Percentiles rank a stretch among this genome's conserved stretches.
These are phyloP conservation scores for Sporothrix phasma DNA, from an alignment of 2,329 filamentous ascomycete species.

Conservation along the genomic window DNA sequence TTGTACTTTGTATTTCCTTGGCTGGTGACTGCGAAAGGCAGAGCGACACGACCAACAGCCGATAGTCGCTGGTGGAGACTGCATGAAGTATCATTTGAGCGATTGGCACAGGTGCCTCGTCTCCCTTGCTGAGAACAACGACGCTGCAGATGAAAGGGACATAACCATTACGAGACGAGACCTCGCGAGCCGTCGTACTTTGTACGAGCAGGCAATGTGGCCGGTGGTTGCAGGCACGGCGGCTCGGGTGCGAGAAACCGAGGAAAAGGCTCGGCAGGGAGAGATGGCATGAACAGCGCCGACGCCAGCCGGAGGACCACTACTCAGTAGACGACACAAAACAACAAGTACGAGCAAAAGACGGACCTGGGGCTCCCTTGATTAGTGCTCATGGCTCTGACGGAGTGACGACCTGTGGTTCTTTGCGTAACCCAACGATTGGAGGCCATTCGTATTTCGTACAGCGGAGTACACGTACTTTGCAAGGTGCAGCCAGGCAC, in stretches of 20 bases:
- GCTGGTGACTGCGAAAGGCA: neutral
- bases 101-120: neutral
- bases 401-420: no score
- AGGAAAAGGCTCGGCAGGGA: neutral
- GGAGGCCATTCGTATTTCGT: no score
- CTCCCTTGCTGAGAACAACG: constrained; percentile 1
- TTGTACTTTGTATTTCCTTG: neutral
- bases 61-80: neutral
- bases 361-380: no score
- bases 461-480: no score
- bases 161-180: no score
- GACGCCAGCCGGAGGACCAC: neutral
- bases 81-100: constrained; percentile 1
- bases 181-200: no score
- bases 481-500: neutral
- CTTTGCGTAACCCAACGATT: no score
- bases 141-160: neutral
- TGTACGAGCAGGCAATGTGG: neutral
- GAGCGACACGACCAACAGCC: neutral
- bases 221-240: neutral
- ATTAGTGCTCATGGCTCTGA: no score
- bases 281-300: neutral
- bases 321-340: neutral
- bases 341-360: neutral
- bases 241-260: neutral